Percentiles rank a stretch among this genome's conserved stretches.
These are phyloP conservation scores for Calonectria leucothoes DNA, from an alignment of 2,329 filamentous ascomycete species.

Conservation along the genomic window DNA sequence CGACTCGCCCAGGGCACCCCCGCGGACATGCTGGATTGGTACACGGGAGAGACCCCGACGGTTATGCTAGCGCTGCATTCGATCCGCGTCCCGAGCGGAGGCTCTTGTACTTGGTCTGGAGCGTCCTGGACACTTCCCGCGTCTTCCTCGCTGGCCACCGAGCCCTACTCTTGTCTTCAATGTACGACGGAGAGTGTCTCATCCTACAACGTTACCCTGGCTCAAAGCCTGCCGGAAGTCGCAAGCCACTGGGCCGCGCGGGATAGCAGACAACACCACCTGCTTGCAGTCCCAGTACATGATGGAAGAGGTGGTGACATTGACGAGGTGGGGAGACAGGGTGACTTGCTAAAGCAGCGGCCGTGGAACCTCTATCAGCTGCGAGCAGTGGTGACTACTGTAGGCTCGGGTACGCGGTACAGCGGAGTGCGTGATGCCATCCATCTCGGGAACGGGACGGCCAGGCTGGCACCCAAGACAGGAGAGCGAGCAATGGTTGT, in stretches of 20 bases:
- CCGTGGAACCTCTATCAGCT: conserved; percentile 12
- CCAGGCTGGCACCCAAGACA: neutral
- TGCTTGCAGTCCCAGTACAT: neutral
- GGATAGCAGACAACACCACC: neutral
- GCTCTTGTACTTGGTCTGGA: conserved; percentile 22
- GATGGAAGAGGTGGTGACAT: conserved; percentile 16
- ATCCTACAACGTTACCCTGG: conserved; percentile 17
- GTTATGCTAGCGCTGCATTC: conserved; percentile 25
- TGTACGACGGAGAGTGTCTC: neutral
- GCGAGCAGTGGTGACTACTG: neutral
- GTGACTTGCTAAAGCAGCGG: conserved; percentile 13
- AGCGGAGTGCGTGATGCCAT: neutral
- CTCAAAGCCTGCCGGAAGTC: neutral
- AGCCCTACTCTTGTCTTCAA: conserved; percentile 9
- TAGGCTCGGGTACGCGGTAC: conserved; percentile 9
- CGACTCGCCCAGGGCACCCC: neutral
- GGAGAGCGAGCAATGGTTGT: neutral
- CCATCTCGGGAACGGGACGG: conserved; percentile 20
- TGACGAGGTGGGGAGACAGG: conserved; percentile 15
- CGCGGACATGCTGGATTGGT: neutral
- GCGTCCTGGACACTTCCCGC: conserved; percentile 18
- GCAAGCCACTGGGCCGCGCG: conserved; percentile 5
- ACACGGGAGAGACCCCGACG: neutral
- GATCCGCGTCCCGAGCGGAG: neutral
- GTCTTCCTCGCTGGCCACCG: conserved; percentile 13